Evolutionary conservation across 139 green algal species (phyloP), one percentile per base, ranked within the genome.

Genomic region (Chlamydomonas incerta): DNA sequence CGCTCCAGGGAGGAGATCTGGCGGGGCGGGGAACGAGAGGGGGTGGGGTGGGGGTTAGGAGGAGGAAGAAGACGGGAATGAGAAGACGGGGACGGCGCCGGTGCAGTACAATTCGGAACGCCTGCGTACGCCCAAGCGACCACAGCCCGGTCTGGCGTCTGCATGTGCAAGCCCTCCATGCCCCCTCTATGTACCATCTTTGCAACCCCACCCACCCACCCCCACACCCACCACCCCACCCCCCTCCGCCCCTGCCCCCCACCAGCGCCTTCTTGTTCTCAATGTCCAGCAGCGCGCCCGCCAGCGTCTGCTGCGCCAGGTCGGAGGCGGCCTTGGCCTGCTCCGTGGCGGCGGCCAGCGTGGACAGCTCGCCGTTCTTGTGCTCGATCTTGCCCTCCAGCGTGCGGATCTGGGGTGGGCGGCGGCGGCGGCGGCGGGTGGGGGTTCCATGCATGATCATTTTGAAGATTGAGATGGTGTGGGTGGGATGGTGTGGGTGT

Each of bases 301-400:
- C 67, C 63, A 83, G 77, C 41, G 62, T 46, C 33, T 29, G 29
- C 63, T 83, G 41, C 58, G 72, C 37, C 41, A 52, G 29, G 15
- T 83, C 77, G 18, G 46, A 41, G 29, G 63, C n/a, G 23, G 65
- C 29, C 47, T 83, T 83, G 28, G 77, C 63, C 33, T 10, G 9
- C 20, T 83, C 77, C 20, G 28, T 37, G 28, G 75, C 60, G 11
- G 75, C 60, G 20, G 37, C 37, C 41, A 83, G 46, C 6, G 77
- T 55, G 2, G 63, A 46, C 74, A 80, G 26, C 37, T 83, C 66
- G 31, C 58, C 55, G 63, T 79, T 65, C 72, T 72, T 67, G 28
- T 74, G 33, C 67, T 88, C 74, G 1, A 88, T 58, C 67, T 84
- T 84, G 66, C 66, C 83, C 74, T 88, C 83, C 66, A 88, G 55